Evolutionary conservation across 2,329 filamentous ascomycete genomes (phyloP).

Genomic region (Davidsoniella neocaledoniae): DNA sequence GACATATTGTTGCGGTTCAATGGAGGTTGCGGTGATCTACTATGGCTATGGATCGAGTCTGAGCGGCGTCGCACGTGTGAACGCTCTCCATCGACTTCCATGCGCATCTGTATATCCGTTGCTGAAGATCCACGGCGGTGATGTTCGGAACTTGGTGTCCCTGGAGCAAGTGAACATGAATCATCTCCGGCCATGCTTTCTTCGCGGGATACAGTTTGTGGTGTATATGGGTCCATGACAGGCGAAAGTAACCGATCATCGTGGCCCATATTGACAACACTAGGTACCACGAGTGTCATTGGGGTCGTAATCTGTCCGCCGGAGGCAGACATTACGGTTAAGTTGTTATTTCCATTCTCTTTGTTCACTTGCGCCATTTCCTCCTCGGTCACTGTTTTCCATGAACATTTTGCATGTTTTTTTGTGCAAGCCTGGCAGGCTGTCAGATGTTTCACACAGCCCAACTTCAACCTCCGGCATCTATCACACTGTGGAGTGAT

Average conservation of each 20-base stretch:
- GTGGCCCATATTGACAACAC: constrained; percentile 2
- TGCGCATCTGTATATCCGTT: constrained; percentile 8
- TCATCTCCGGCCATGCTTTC: constrained; percentile 11
- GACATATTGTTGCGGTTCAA: neutral
- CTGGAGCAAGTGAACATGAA: constrained; percentile 9
- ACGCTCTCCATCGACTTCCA: constrained; percentile 7
- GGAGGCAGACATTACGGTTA: neutral
- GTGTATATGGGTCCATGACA: constrained; percentile 9
- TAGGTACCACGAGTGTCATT: constrained; percentile 10
- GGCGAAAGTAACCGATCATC: constrained; percentile 10
- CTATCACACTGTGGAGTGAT: constrained; percentile 74
- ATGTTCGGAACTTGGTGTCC: constrained; percentile 9
- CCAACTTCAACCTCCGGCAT: constrained; percentile 62
- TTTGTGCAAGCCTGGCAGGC: constrained; percentile 78
- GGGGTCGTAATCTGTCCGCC: neutral
- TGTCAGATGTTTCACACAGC: constrained; percentile 72
- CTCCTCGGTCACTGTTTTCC: constrained; percentile 63
- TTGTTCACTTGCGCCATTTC: constrained; percentile 28
- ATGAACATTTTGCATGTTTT: constrained; percentile 77
- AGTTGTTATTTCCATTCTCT: constrained; percentile 1
- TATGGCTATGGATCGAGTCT: constrained; percentile 8
- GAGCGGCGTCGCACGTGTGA: neutral
- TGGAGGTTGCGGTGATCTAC: constrained; percentile 6
- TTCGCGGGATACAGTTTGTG: constrained; percentile 8
- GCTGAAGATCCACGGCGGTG: constrained; percentile 3